These are phyloP conservation scores for Neolecta irregularis DNA, from an alignment of 1,139 yeast genomes.

Conservation along the genomic window DNA sequence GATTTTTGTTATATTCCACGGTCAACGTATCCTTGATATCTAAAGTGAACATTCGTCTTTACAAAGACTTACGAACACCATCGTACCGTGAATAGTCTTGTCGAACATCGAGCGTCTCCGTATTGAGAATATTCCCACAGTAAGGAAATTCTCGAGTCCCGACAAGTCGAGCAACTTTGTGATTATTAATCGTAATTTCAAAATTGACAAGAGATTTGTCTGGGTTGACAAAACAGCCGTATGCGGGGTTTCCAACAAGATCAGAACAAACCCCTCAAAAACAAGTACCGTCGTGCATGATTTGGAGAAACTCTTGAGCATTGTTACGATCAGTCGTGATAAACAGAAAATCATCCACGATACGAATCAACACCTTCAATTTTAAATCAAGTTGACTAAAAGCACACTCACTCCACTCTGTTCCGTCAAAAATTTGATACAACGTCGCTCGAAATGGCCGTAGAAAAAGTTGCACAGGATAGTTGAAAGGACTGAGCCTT, in stretches of 20 bases:
- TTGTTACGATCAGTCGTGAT: slow-evolving; percentile 32
- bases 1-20: slow-evolving; percentile 11
- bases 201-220: slow-evolving; percentile 35
- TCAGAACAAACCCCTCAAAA: slow-evolving; percentile 4
- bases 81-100: slow-evolving; percentile 14
- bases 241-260: slow-evolving; percentile 31
- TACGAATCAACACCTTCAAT: slow-evolving; percentile 32
- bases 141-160: slow-evolving; percentile 14
- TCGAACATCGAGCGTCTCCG: slow-evolving; percentile 14
- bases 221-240: slow-evolving; percentile 46
- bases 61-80: slow-evolving; percentile 3
- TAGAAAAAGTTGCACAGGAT: slow-evolving; percentile 62
- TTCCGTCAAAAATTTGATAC: slow-evolving; percentile 25
- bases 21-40: slow-evolving; percentile 12
- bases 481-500: slow-evolving; percentile 71
- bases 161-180: slow-evolving; percentile 9
- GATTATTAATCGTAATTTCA: slow-evolving; percentile 5
- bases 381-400: neutral
- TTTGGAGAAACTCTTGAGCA: slow-evolving; percentile 20
- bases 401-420: slow-evolving; percentile 22
- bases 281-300: slow-evolving; percentile 20
- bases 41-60: neutral
- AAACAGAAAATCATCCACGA: slow-evolving; percentile 77
- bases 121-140: slow-evolving; percentile 16
- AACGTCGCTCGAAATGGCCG: slow-evolving; percentile 41